Evolutionary conservation across 495 filamentous ascomycete species (phyloP).

Genomic region (Cryomyces antarcticus): DNA sequence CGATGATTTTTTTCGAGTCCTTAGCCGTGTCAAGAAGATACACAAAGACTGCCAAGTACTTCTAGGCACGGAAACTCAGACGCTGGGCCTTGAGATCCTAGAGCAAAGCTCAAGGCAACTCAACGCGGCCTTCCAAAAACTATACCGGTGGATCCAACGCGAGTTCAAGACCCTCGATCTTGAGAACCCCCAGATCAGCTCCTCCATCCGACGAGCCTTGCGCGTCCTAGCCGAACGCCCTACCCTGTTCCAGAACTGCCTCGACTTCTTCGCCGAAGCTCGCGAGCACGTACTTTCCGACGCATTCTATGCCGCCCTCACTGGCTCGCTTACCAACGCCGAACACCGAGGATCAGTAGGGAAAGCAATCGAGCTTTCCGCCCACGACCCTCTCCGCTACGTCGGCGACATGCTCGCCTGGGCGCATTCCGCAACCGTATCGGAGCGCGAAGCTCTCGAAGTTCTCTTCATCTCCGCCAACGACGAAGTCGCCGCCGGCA

Average conservation of each 20-base stretch:
- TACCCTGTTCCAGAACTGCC: constrained; percentile 73
- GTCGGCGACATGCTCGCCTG: constrained; percentile 96
- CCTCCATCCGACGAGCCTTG: constrained; percentile 64
- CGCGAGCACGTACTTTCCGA: constrained; percentile 74
- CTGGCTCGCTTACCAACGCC: constrained; percentile 36
- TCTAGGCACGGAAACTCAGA: constrained; percentile 76
- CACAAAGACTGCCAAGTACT: constrained; percentile 74
- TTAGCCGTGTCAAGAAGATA: constrained; percentile 71
- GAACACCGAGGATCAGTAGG: constrained; percentile 28
- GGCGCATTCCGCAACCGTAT: constrained; percentile 83
- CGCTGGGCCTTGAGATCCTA: constrained; percentile 70
- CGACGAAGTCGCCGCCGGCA: constrained; percentile 71
- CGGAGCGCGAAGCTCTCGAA: constrained; percentile 83
- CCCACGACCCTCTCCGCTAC: constrained; percentile 82
- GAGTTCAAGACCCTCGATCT: constrained; percentile 86
- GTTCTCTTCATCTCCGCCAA: constrained; percentile 78
- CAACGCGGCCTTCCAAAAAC: constrained; percentile 83
- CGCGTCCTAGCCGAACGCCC: constrained; percentile 80
- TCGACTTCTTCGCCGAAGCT: constrained; percentile 86
- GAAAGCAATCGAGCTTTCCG: constrained; percentile 86
- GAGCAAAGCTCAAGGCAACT: constrained; percentile 69
- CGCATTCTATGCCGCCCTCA: constrained; percentile 78
- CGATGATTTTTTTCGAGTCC: constrained; percentile 62
- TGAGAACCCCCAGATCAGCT: constrained; percentile 82
- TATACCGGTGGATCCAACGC: constrained; percentile 83